These are phyloP conservation scores for Cryptococcus hybrid DNA, from an alignment of 1,284 basidiomycete species.

Conservation along the genomic window DNA sequence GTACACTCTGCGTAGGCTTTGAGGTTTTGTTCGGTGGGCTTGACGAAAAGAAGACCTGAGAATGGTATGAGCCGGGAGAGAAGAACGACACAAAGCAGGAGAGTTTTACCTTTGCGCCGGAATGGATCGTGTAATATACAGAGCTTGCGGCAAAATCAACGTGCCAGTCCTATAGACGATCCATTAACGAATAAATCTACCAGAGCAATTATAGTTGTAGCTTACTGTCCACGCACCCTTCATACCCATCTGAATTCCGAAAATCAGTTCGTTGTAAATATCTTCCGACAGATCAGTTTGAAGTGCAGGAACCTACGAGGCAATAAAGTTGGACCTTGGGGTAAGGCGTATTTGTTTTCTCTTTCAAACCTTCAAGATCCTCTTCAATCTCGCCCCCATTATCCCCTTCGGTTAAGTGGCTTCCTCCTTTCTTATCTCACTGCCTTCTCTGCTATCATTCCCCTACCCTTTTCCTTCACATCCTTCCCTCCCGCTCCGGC, in stretches of 20 bases:
- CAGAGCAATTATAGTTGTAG: slow-evolving; percentile 4
- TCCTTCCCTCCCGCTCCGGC: neutral
- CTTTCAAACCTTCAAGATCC: slow-evolving; percentile 10
- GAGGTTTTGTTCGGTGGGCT: slow-evolving; percentile 82
- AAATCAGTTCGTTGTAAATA: neutral
- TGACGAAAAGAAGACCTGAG: slow-evolving; percentile 78
- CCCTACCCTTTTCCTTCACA: neutral
- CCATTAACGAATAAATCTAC: neutral
- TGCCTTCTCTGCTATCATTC: slow-evolving; percentile 66
- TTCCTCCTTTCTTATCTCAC: slow-evolving; percentile 18
- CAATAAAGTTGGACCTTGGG: slow-evolving; percentile 97
- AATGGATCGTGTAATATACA: slow-evolving; percentile 88
- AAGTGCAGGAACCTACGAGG: slow-evolving; percentile 67
- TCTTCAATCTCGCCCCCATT: no score
- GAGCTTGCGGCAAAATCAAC: slow-evolving; percentile 94
- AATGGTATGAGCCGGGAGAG: no score
- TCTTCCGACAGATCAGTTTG: neutral
- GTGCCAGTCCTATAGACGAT: slow-evolving; percentile 76
- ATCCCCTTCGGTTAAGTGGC: no score
- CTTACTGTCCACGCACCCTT: slow-evolving; percentile 73
- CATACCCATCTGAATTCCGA: slow-evolving; percentile 59
- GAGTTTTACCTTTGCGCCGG: slow-evolving; percentile 66
- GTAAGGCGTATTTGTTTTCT: slow-evolving; percentile 52
- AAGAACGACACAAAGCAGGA: slow-evolving; percentile 9
- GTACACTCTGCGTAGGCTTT: slow-evolving; percentile 59